Conservation (phyloP, 148 eudicot genomes). For the Camellia sinensis region DNA sequence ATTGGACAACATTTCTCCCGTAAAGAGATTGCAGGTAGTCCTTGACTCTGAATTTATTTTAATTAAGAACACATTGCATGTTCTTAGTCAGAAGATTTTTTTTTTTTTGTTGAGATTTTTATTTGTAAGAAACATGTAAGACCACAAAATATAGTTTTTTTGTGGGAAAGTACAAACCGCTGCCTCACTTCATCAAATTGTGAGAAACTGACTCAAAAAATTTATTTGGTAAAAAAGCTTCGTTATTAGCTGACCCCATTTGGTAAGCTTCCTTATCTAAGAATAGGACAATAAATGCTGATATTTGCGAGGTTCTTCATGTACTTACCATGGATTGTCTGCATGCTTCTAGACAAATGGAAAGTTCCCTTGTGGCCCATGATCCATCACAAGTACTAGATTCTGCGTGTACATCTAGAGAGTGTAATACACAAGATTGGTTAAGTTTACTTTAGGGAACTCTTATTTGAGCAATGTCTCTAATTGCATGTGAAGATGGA, state of each 20-base stretch:
- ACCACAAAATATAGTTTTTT: not conserved
- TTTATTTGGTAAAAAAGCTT: not conserved
- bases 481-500: no score
- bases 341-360: not conserved
- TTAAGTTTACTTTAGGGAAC: not conserved
- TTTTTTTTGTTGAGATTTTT: not conserved
- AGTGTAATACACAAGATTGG: not conserved
- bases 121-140: not conserved
- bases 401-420: not conserved
- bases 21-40: constrained; percentile 33
- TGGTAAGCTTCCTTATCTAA: not conserved
- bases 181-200: not conserved
- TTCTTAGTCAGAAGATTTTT: not conserved
- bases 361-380: not conserved
- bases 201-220: not conserved
- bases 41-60: not conserved
- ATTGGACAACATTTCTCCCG: constrained; percentile 21
- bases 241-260: not conserved
- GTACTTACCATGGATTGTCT: not conserved
- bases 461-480: no score
- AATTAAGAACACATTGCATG: not conserved
- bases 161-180: not conserved
- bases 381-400: not conserved
- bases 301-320: not conserved
- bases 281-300: not conserved